Evolutionary conservation across 2,329 filamentous ascomycete genomes (phyloP), one percentile per base, ranked within the genome.

Genomic region (Sclerotinia spermophila): DNA sequence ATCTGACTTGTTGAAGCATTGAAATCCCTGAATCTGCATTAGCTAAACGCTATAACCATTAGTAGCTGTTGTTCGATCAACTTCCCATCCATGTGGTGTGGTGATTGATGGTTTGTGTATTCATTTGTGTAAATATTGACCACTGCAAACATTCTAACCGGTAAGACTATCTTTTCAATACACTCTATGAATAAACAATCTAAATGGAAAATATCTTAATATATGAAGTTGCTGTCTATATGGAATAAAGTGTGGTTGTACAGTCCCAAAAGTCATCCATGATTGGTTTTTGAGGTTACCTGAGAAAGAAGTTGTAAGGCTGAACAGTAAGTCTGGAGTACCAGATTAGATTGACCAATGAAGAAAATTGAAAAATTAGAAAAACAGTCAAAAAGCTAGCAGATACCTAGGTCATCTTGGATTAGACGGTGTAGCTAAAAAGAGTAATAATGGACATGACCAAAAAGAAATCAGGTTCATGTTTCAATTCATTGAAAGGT

Each of bases 301-400:
- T 68, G 21, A 68, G 53, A 35, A 53, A 53, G 33, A 64, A 55
- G n/a, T 64, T 64, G 58, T 69, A 69, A 69, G 67, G 67, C 67
- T 69, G 67, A 69, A 61, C 61, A 24, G 42, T 21, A 61, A 61
- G 33, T 40, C 45, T 62, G 55, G 67, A 58, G 44, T 40, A 42
- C n/a, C 13, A 44, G 19, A 55, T 64, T 15, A 38, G 24, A 38
- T 17, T 8, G 35, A 17, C 56, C 56, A 59, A 59, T 59, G 56
- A 59, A n/a, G 21, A 59, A 59, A 59, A n/a, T 38, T 67, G 35
- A 30, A 27, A 53, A 38, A n/a, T n/a, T n/a, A n/a, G 45, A 27
- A 66, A 51, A 38, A 42, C n/a, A 35, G 48, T 33, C 64, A 55
- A 11, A 55, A 11, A 55, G 48, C 64, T 38, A 51, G n/a, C 17